Evolutionary conservation across 257 asterid species (phyloP).

Genomic region (Solanum verrucosum): DNA sequence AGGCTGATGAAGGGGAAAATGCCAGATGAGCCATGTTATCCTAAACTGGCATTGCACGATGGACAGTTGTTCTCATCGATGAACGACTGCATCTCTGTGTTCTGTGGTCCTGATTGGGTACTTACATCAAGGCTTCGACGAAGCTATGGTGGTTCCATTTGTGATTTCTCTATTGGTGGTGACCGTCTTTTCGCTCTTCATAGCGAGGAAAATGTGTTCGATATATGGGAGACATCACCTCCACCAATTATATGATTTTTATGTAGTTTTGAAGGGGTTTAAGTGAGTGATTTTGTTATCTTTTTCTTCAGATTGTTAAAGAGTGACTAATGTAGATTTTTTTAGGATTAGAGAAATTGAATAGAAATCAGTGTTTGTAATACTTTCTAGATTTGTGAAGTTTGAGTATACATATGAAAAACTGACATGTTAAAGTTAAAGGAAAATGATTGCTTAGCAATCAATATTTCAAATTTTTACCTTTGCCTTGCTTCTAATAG

Average conservation of each 20-base stretch:
- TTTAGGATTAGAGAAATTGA: constrained; percentile 1
- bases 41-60: constrained; percentile 66
- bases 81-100: constrained; percentile 79
- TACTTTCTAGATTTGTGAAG: constrained; percentile 8
- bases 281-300: not conserved
- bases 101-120: constrained; percentile 83
- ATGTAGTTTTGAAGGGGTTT: not conserved
- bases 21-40: constrained; percentile 86
- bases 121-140: constrained; percentile 61
- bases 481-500: constrained; percentile 19
- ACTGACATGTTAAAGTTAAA: constrained; percentile 8
- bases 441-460: constrained; percentile 38
- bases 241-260: constrained; percentile 48
- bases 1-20: constrained; percentile 73
- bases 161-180: constrained; percentile 86
- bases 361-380: not conserved
- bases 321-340: constrained; percentile 1
- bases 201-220: constrained; percentile 85
- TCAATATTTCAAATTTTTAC: constrained; percentile 9
- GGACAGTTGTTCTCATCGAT: constrained; percentile 84
- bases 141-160: constrained; percentile 81
- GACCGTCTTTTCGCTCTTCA: constrained; percentile 79
- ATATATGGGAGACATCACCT: constrained; percentile 74
- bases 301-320: constrained; percentile 8
- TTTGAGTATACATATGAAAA: constrained; percentile 13